Evolutionary conservation across 208 protist genomes (phyloP), one percentile per base, ranked within the genome.

Genomic region (Crithidia expoeki): DNA sequence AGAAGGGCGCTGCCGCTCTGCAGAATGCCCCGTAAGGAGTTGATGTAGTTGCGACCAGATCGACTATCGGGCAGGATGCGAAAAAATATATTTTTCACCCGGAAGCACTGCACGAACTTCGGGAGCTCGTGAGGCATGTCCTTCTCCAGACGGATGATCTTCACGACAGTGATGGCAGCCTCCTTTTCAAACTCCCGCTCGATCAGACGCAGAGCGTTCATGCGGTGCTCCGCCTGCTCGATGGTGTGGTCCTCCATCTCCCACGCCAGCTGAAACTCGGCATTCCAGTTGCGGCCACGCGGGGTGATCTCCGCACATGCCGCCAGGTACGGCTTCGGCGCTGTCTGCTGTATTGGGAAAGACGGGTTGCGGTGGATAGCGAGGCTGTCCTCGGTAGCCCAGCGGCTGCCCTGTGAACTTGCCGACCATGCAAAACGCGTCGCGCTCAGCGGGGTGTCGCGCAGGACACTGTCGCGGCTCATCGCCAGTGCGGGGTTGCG

Each of bases 1-100:
- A 95, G 68, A 12, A 95, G 74, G 7, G 56, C 75, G 42, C 79
- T 89, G 63, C 78, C 64, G 66, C 86, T 92, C 74, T 89, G 81
- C 63, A 95, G 69, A 23, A 95, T 83, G 56, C 83, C 87, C 30
- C 90, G 87, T 25, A 95, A 73, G 9, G 90, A 92, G 30, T 76
- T 79, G 56, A 95, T 80, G 76, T 94, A 93, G 63, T 95, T 95
- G 19, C 84, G 81, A 7, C 88, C 90, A 3, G 85, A 92, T 2
- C 86, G 90, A 57, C 88, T 90, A 76, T 95, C 90, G 0, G 90
- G 90, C 19, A 95, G 67, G n/a, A 95, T 80, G 56, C 88, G 83
- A 57, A 93, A 95, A 58, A 95, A 95, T 51, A 95, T 90, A 76
- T 95, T 95, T 34, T 79, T 60, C 3, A 91, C 85, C 33, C 85